Base-by-base conservation (phyloP, 2,329 filamentous ascomycete genomes). In the Diaporthe vaccinii region DNA sequence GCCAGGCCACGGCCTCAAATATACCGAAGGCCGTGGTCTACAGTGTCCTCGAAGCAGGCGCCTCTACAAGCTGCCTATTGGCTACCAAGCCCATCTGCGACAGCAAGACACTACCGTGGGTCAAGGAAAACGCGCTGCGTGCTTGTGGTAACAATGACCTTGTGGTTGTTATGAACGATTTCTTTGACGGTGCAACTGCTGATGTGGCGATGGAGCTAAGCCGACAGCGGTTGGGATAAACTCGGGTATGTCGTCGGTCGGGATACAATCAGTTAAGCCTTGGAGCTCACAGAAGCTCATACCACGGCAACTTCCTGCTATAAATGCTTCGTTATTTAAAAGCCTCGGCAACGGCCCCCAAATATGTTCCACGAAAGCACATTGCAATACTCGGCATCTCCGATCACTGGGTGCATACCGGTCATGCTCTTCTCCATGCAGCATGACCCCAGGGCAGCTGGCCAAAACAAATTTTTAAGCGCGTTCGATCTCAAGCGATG, bases 1-100 rank as follows among this genome's bases (percentile, higher is more conserved):
- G 86, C 73, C 87, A 89, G 80, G 87, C 87, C 2, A 89, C 87
- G 4, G 84, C 87, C n/a, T 86, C 85, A 7, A 87, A 87, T 77
- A 86, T 89, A 55, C 81, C 83, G 4, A 84, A 86, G 74, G 87
- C 87, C 0, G 83, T 89, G 53, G 81, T 84, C 5, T 86, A 85
- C 73, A 87, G 84, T 57, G 84, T 88, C 10, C 57, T 87, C n/a
- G 82, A 85, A 61, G 82, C 83, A 5, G 84, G 87, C 78, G 84
- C 85, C 0, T 83, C 81, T 28, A 88, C 83, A 22, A 86, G 83
- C 77, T 86, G 85, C 59, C 80, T 89, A 9, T 62, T 88, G 77
- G 85, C 86, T 1, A 89, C 87, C n/a, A 89, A 89, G 80, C 83
- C 84, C 2, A 81, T 86, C 39, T 87, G 85, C 76, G 87, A 88